Conservation (phyloP, 2,329 filamentous ascomycete species). For the Pestalotiopsis sp. region DNA sequence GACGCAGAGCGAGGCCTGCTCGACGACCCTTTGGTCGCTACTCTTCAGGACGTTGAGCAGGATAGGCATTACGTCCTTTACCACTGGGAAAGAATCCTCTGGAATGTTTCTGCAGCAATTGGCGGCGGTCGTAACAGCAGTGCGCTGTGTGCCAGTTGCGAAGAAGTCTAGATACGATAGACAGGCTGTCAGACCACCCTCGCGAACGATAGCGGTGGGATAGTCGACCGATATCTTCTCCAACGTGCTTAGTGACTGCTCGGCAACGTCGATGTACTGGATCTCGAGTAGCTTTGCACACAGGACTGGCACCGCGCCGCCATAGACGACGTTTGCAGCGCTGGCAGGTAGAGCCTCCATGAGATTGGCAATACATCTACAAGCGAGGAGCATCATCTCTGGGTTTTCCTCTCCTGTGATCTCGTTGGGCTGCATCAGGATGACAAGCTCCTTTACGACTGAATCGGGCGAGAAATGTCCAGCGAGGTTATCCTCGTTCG, state of each 20-base stretch:
- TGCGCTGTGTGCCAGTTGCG: constrained; percentile 92
- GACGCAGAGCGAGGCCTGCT: constrained; percentile 94
- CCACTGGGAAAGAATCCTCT: constrained; percentile 87
- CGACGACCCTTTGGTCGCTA: constrained; percentile 94
- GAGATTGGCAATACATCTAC: constrained; percentile 90
- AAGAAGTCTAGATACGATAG: constrained; percentile 97
- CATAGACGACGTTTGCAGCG: constrained; percentile 94
- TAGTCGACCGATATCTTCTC: constrained; percentile 98
- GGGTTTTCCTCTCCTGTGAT: constrained; percentile 83
- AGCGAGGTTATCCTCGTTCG: constrained; percentile 93
- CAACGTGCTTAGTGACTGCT: constrained; percentile 93
- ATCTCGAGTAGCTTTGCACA: constrained; percentile 96
- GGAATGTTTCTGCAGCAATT: constrained; percentile 98
- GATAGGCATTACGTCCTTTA: constrained; percentile 95
- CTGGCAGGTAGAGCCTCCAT: constrained; percentile 96
- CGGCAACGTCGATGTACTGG: constrained; percentile 94
- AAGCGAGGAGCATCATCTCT: constrained; percentile 96
- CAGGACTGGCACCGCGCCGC: constrained; percentile 90
- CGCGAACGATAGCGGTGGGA: constrained; percentile 89
- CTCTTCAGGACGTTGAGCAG: constrained; percentile 87
- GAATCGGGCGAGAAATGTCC: constrained; percentile 93
- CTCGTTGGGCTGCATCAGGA: constrained; percentile 88
- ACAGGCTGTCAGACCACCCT: constrained; percentile 94
- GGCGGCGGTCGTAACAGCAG: constrained; percentile 93
- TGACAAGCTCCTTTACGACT: constrained; percentile 92